These are phyloP conservation scores for Ophiostoma angusticollis DNA, from an alignment of 2,329 filamentous ascomycete species.

Conservation along the genomic window DNA sequence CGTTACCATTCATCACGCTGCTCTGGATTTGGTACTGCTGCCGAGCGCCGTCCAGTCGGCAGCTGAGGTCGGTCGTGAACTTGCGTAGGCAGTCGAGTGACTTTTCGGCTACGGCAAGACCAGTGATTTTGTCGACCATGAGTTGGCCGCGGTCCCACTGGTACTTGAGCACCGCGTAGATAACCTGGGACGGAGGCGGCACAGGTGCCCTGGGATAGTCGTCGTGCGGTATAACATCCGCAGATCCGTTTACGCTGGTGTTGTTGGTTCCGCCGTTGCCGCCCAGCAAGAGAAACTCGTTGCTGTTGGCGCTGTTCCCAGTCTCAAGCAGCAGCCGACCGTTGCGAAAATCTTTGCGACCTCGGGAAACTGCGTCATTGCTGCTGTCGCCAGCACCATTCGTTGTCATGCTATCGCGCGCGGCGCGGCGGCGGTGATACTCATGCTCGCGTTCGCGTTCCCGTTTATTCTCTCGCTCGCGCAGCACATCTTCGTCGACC, in stretches of 20 bases:
- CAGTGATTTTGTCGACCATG: conserved; percentile 27
- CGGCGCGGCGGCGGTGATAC: conserved; percentile 7
- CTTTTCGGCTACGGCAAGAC: conserved; percentile 39
- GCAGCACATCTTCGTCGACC: conserved; percentile 24
- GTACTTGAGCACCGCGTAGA: conserved; percentile 95
- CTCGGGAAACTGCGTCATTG: conserved; percentile 1
- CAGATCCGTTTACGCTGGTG: neutral
- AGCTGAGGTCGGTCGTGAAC: conserved; percentile 48
- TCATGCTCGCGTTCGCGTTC: conserved; percentile 11
- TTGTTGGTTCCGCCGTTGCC: neutral
- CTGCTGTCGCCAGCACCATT: conserved; percentile 1
- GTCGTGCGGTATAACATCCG: conserved; percentile 2
- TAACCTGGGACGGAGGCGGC: conserved; percentile 55
- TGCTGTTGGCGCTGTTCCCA: conserved; percentile 4
- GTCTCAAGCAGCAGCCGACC: conserved; percentile 11
- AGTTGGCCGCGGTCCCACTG: conserved; percentile 80
- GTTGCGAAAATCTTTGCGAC: conserved; percentile 11
- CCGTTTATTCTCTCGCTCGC: conserved; percentile 12
- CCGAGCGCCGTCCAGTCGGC: conserved; percentile 39
- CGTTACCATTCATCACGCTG: conserved; percentile 20
- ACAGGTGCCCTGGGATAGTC: conserved; percentile 8
- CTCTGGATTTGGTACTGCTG: conserved; percentile 36
- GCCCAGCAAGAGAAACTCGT: conserved; percentile 4
- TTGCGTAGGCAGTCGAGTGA: conserved; percentile 45
- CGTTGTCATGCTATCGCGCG: conserved; percentile 4